phyloP scores from a whole-genome alignment of 768 basidiomycete genomes.

The Pulveroboletus frians region DNA sequence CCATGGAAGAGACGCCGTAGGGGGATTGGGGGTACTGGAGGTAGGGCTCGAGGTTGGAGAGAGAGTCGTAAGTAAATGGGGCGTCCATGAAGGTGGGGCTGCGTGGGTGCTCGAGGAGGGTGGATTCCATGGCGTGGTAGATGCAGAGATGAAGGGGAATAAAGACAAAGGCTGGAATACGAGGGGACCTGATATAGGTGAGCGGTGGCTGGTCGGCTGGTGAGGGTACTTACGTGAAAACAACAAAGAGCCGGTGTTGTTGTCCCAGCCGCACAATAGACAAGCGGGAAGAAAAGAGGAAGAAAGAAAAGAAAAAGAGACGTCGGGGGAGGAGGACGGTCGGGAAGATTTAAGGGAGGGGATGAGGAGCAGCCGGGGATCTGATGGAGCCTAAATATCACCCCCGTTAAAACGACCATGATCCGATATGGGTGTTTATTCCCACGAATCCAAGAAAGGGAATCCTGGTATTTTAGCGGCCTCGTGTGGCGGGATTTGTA shows the following conservation, averaged over 20 bases:
- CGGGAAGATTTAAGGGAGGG: constrained; percentile 21
- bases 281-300: constrained; percentile 22
- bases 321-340: constrained; percentile 35
- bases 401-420: background rate
- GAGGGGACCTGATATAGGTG: constrained; percentile 25
- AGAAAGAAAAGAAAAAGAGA: constrained; percentile 26
- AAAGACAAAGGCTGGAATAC: constrained; percentile 30
- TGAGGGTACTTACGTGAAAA: constrained; percentile 29
- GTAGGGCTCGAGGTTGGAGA: constrained; percentile 47
- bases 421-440: constrained; percentile 10
- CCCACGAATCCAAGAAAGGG: constrained; percentile 8
- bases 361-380: constrained; percentile 26
- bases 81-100: constrained; percentile 48
- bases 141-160: constrained; percentile 37
- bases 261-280: constrained; percentile 33
- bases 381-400: constrained; percentile 34
- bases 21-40: constrained; percentile 66
- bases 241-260: constrained; percentile 28
- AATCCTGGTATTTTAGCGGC: constrained; percentile 23
- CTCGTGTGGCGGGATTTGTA: constrained; percentile 33
- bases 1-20: constrained; percentile 56
- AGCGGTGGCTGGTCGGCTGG: background rate
- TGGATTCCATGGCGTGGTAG: constrained; percentile 40
- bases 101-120: constrained; percentile 47
- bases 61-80: constrained; percentile 42